phyloP scores from a whole-genome alignment of 306 rosid species.

The Citrullus amarus region DNA sequence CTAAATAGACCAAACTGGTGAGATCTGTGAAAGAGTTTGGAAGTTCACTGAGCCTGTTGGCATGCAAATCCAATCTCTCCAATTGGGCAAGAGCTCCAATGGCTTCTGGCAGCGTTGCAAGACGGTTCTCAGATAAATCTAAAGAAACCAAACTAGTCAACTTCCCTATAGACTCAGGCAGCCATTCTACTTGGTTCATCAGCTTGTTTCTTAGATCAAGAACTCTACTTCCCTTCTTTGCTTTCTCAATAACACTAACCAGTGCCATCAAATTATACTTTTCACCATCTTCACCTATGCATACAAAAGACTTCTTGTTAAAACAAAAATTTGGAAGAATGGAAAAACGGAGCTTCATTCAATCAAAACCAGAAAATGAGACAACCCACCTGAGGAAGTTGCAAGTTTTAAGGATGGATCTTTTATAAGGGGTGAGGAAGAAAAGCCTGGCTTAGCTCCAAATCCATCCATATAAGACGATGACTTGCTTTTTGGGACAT shows the following conservation, averaged over 20 bases:
- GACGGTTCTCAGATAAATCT: slow-evolving; percentile 73
- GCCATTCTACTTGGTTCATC: slow-evolving; percentile 74
- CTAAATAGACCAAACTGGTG: slow-evolving; percentile 40
- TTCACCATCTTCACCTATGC: slow-evolving; percentile 60
- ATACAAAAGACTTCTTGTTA: slow-evolving; percentile 14
- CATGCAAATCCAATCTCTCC: slow-evolving; percentile 62
- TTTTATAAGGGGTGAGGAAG: slow-evolving; percentile 36
- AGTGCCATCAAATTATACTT: slow-evolving; percentile 68
- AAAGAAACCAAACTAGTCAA: slow-evolving; percentile 55
- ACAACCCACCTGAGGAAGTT: slow-evolving; percentile 26
- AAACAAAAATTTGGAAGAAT: background rate
- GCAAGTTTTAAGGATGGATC: slow-evolving; percentile 48
- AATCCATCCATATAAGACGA: slow-evolving; percentile 31
- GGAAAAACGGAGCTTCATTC: background rate
- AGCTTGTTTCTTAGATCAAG: slow-evolving; percentile 52
- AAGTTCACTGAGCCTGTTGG: slow-evolving; percentile 47
- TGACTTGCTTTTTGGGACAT: slow-evolving; percentile 40
- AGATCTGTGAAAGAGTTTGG: slow-evolving; percentile 62
- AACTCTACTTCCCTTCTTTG: slow-evolving; percentile 55
- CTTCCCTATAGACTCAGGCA: slow-evolving; percentile 83
- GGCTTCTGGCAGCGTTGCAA: slow-evolving; percentile 48
- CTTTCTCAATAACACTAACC: slow-evolving; percentile 69
- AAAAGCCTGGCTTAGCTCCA: slow-evolving; percentile 35
- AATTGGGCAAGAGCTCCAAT: slow-evolving; percentile 68
- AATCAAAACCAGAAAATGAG: background rate